Evolutionary conservation across 495 filamentous ascomycete genomes (phyloP), one percentile per base, ranked within the genome.

Genomic region (Penicillium subrubescens): DNA sequence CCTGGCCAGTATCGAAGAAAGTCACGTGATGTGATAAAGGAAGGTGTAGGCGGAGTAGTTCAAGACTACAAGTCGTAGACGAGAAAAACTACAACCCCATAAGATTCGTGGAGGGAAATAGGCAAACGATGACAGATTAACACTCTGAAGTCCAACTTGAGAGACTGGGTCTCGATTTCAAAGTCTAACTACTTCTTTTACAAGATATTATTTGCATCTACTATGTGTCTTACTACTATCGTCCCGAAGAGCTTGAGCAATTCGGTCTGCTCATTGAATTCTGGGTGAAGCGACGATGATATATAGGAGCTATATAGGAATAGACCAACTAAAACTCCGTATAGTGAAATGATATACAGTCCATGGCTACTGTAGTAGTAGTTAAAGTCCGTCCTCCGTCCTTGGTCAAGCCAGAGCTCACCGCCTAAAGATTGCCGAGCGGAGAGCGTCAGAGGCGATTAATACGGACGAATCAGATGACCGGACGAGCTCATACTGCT

Each of bases 21-120:
- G 2, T 67, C 73, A 76, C 68, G 71, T 80, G 75, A 53, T n/a
- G 63, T 53, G 23, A 53, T 14, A 27, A 6, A 29, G 48, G 12
- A 25, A 43, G 2, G 31, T 33, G 31, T 8, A 8, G 31, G 31
- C 31, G 31, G 31, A 33, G 31, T 33, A 33, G 31, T 33, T 27
- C 25, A 27, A 27, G 25, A 27, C 25, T 33, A 33, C 31, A 33
- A 8, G 31, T 0, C 3, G 31, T 33, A 8, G 8, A 33, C 31
- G 5, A 33, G 8, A 33, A 33, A 33, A 33, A 7, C 31, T 14
- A 14, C 35, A 37, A 8, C 10, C 12, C 35, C 35, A 37, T 11
- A 37, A 1, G 11, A 14, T 12, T 37, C 8, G 2, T 11, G 10
- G 1, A 10, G 10, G 14, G 5, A 33, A 7, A 6, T 33, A 33